Conservation (phyloP, 1,284 basidiomycete genomes). For the Limonomyces culmigenus region DNA sequence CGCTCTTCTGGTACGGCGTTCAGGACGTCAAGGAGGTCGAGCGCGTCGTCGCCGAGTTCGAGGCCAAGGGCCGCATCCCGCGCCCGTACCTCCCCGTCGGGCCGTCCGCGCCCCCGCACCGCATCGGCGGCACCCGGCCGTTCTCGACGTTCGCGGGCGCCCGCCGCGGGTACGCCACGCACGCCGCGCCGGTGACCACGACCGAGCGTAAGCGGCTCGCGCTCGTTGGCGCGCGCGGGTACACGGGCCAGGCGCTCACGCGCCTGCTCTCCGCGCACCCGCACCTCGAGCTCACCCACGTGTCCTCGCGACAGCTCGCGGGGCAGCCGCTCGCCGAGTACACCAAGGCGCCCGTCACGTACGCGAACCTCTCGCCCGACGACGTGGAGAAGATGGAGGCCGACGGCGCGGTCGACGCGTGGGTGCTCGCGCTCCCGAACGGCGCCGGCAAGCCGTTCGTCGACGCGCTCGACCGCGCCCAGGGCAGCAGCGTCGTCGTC, state of each 20-base stretch:
- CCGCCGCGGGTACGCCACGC: constrained; percentile 47
- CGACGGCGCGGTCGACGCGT: constrained; percentile 80
- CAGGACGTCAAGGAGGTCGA: constrained; percentile 90
- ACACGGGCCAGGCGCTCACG: constrained; percentile 87
- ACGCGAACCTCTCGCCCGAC: constrained; percentile 61
- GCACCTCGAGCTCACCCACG: constrained; percentile 77
- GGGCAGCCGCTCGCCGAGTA: constrained; percentile 74
- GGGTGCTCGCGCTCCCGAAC: constrained; percentile 97
- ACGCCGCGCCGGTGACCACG: constrained; percentile 22
- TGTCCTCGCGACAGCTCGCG: constrained; percentile 90
- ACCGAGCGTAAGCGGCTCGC: constrained; percentile 77
- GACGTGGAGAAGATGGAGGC: constrained; percentile 83
- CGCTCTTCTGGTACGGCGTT: constrained; percentile 96
- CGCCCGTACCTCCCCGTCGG: constrained; percentile 84
- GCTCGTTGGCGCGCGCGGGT: constrained; percentile 91
- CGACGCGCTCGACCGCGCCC: constrained; percentile 67
- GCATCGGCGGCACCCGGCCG: constrained; percentile 29
- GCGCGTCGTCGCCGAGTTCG: constrained; percentile 67
- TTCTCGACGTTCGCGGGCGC: constrained; percentile 60
- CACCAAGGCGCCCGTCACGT: constrained; percentile 60
- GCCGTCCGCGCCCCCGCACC: constrained; percentile 56
- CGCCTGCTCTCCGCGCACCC: constrained; percentile 78
- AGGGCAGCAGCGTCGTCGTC: constrained; percentile 55
- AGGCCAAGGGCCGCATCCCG: constrained; percentile 74
- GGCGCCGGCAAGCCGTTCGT: constrained; percentile 96